A percentile compares a stretch with the other conserved stretches of the same genome.
These are phyloP conservation scores for Fusarium abutilonis DNA, from an alignment of 2,329 filamentous ascomycete genomes.

Conservation along the genomic window DNA sequence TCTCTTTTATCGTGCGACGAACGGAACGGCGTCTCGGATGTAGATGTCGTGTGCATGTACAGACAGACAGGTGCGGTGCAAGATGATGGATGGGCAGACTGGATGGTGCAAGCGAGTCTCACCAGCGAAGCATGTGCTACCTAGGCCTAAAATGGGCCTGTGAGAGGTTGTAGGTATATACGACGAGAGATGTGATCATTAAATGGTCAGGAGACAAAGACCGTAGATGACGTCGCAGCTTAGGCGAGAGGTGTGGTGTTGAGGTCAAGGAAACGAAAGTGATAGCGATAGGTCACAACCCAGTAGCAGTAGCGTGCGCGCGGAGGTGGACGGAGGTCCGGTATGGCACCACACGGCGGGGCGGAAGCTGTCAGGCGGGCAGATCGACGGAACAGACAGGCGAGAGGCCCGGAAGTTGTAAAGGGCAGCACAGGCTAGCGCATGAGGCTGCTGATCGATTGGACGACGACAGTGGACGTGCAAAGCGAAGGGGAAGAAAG, in stretches of 20 bases:
- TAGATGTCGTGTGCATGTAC: constrained; percentile 24
- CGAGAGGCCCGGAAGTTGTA: constrained; percentile 18
- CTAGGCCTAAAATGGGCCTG: constrained; percentile 35
- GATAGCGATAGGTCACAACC: constrained; percentile 21
- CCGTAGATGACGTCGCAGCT: constrained; percentile 20
- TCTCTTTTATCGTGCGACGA: constrained; percentile 37
- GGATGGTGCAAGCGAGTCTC: constrained; percentile 42
- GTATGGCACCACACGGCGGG: constrained; percentile 38
- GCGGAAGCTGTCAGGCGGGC: constrained; percentile 13
- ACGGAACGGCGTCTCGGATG: constrained; percentile 35
- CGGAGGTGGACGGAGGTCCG: constrained; percentile 37
- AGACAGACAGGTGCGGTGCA: constrained; percentile 19
- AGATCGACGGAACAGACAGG: constrained; percentile 26
- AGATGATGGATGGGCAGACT: constrained; percentile 14
- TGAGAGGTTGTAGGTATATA: constrained; percentile 15
- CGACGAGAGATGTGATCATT: constrained; percentile 32
- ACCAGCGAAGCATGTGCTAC: constrained; percentile 47
- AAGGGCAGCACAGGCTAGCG: constrained; percentile 21
- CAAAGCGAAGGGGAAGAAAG: neutral
- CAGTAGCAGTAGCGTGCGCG: constrained; percentile 8
- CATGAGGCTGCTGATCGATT: constrained; percentile 18
- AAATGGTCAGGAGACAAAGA: constrained; percentile 29
- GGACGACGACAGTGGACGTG: constrained; percentile 5
- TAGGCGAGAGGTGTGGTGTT: constrained; percentile 17
- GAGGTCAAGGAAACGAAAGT: constrained; percentile 27